These are phyloP conservation scores for Penicillium sp. DNA, from an alignment of 2,329 filamentous ascomycete genomes.

Conservation along the genomic window DNA sequence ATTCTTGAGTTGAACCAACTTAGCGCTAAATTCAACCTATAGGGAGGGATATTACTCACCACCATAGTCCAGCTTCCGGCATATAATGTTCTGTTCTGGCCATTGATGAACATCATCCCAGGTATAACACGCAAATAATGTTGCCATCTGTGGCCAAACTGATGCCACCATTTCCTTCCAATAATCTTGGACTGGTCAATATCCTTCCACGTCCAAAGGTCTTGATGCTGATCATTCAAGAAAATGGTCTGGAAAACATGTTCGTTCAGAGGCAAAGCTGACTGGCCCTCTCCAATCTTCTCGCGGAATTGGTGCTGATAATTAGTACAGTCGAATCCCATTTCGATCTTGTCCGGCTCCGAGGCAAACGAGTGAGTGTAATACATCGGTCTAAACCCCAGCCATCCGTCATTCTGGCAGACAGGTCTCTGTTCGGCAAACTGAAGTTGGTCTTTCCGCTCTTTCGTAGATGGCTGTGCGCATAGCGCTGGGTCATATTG, in stretches of 20 bases:
- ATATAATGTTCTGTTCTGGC: constrained; percentile 61
- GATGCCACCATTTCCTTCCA: constrained; percentile 61
- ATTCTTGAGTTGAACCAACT: constrained; percentile 23
- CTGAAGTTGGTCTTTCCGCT: constrained; percentile 45
- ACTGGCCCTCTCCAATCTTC: constrained; percentile 26
- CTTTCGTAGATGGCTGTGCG: constrained; percentile 45
- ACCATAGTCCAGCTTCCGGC: constrained; percentile 69
- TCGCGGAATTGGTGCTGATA: constrained; percentile 70
- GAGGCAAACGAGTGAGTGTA: constrained; percentile 57
- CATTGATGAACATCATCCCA: constrained; percentile 70
- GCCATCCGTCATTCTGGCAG: constrained; percentile 36
- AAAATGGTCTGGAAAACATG: constrained; percentile 70
- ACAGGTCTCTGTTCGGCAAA: constrained; percentile 45
- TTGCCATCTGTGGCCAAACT: constrained; percentile 60
- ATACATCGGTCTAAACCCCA: constrained; percentile 59
- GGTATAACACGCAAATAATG: constrained; percentile 65
- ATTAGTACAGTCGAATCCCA: constrained; percentile 71
- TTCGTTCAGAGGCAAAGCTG: constrained; percentile 48
- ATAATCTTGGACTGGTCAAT: constrained; percentile 59
- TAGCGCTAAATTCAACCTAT: not conserved
- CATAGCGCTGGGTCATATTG: constrained; percentile 52
- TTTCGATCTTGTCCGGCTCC: constrained; percentile 56
- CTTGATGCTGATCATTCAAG: constrained; percentile 55
- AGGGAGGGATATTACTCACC: constrained; percentile 41
- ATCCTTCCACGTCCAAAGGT: constrained; percentile 58